These are phyloP conservation scores for Artemisia argyi DNA, from an alignment of 129 eudicot species.

Conservation along the genomic window DNA sequence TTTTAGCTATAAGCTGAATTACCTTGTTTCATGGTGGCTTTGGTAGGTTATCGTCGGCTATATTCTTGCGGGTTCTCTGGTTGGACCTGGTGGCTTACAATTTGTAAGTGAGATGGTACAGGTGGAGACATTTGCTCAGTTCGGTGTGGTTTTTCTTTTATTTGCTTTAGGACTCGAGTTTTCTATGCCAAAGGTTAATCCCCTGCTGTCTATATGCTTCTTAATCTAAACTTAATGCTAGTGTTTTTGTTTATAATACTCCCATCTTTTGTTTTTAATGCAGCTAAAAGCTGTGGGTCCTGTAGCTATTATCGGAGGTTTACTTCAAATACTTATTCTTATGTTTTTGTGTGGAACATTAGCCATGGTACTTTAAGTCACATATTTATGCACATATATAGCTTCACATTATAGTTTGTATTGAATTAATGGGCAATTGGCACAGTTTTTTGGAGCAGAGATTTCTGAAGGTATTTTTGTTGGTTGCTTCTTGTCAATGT, in stretches of 20 bases:
- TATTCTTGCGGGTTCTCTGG: constrained; percentile 92
- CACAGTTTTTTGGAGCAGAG: constrained; percentile 84
- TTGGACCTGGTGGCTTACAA: constrained; percentile 98
- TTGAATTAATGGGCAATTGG: constrained; percentile 21
- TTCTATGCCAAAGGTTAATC: constrained; percentile 80
- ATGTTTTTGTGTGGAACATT: constrained; percentile 78
- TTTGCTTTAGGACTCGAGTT: constrained; percentile 98
- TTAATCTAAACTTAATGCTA: background rate
- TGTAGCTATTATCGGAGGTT: constrained; percentile 98
- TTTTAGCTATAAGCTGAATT: constrained; percentile 1
- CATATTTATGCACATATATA: background rate
- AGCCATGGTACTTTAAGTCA: constrained; percentile 60
- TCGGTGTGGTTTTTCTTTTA: constrained; percentile 95
- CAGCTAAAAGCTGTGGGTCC: constrained; percentile 97
- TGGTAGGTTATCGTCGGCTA: constrained; percentile 91
- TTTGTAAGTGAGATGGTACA: constrained; percentile 94
- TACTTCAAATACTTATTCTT: constrained; percentile 81
- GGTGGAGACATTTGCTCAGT: constrained; percentile 99
- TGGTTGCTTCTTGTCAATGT: constrained; percentile 97
- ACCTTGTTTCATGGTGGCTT: constrained; percentile 14
- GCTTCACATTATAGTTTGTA: constrained; percentile 5
- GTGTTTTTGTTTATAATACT: background rate
- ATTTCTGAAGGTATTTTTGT: constrained; percentile 95
- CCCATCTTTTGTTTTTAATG: constrained; percentile 24
- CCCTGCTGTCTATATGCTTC: constrained; percentile 12